Conservation (phyloP, 2,329 filamentous ascomycete genomes). For the Cladophialophora carrionii region DNA sequence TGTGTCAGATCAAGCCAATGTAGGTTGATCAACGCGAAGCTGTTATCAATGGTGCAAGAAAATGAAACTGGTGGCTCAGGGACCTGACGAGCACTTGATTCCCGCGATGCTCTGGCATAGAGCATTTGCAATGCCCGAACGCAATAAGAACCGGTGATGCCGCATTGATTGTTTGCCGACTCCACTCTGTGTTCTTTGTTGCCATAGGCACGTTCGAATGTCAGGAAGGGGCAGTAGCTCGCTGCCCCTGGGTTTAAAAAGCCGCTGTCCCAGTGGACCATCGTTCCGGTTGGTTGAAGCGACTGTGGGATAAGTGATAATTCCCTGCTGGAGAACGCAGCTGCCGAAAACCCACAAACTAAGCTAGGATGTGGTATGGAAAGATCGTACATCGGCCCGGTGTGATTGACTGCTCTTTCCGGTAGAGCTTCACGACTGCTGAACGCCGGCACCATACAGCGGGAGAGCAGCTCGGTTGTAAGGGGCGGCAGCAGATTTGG, state of each 20-base stretch:
- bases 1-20: slow-evolving; percentile 32
- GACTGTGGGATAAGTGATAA: slow-evolving; percentile 27
- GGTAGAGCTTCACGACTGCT: slow-evolving; percentile 31
- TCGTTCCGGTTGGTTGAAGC: slow-evolving; percentile 30
- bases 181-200: slow-evolving; percentile 32
- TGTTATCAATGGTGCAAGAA: slow-evolving; percentile 34
- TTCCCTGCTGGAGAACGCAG: slow-evolving; percentile 26
- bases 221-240: slow-evolving; percentile 31
- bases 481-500: slow-evolving; percentile 33
- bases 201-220: slow-evolving; percentile 33
- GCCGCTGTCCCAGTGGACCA: slow-evolving; percentile 31
- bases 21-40: slow-evolving; percentile 32
- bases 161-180: slow-evolving; percentile 34
- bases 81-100: slow-evolving; percentile 13
- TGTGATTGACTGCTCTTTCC: slow-evolving; percentile 19
- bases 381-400: slow-evolving; percentile 30
- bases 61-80: slow-evolving; percentile 31
- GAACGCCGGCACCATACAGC: slow-evolving; percentile 33
- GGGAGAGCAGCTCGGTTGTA: slow-evolving; percentile 26
- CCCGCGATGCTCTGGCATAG: slow-evolving; percentile 23
- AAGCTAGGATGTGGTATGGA: slow-evolving; percentile 29
- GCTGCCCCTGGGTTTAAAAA: slow-evolving; percentile 26
- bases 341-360: slow-evolving; percentile 31
- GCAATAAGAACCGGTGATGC: slow-evolving; percentile 30
- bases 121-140: slow-evolving; percentile 31